Evolutionary conservation across 768 basidiomycete genomes (phyloP), one percentile per base, ranked within the genome.

Genomic region (Phlebiopsis flavidoalba): DNA sequence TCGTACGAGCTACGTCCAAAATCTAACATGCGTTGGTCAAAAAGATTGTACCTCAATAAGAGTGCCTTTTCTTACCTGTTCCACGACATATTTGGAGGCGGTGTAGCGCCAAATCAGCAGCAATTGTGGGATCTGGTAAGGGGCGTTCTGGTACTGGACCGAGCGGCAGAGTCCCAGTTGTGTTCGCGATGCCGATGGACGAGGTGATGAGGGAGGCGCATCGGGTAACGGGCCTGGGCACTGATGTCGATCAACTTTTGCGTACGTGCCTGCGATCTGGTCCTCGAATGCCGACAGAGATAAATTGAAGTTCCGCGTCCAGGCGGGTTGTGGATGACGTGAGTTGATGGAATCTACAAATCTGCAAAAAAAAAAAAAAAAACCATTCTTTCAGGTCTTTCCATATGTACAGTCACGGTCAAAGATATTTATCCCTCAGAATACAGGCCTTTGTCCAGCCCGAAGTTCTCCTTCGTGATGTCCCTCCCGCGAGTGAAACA

Each of bases 11-110:
- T 26, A 54, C 40, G 8, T 45, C 35, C 15, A 66, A 59, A 19
- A 66, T 26, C 63, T 66, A 31, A 8, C n/a, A 35, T 14, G 21
- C 26, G 17, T 11, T 14, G n/a, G n/a, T n/a, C 22, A 7, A 24
- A n/a, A 21, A 19, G 24, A 46, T 19, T 11, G 12, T 54, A 52
- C 36, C 3, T n/a, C 21, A 45, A 7, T 1, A 24, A 8, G 8
- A 8, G 53, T 48, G n/a, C n/a, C 26, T 17, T 22, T 22, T 22
- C 55, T 65, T 5, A 79, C 65, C 47, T 69, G 62, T 51, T 78
- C 77, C 0, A 76, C 74, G 0, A 77, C 76, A 73, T 76, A 78
- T 65, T 80, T 80, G 0, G 74, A 75, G 60, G 77, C 73, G 3
- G 70, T 62, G 57, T 79, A 79, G 0, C 78, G n/a, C 78, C 15